A percentile compares a stretch with the other conserved stretches of the same genome.
Evolutionary conservation across 768 basidiomycete genomes (phyloP).

Genomic region (Naganishia vishniacii): DNA sequence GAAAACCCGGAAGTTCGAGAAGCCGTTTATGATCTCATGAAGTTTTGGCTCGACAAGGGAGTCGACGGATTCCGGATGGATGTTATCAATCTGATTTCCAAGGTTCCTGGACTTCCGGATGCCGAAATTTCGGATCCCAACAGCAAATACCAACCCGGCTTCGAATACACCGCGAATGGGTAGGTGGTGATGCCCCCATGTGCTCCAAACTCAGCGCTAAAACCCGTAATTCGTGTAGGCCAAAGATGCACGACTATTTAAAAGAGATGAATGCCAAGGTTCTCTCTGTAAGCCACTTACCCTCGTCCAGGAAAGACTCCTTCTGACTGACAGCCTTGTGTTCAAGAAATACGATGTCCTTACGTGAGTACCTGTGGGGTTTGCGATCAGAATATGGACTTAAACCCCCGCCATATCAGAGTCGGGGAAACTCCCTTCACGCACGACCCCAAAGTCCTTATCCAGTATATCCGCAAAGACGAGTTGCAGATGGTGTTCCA

Average conservation of each 20-base stretch:
- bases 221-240: slow-evolving; percentile 48
- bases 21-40: slow-evolving; percentile 58
- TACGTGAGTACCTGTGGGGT: slow-evolving; percentile 26
- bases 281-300: slow-evolving; percentile 54
- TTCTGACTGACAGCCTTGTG: no score
- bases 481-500: slow-evolving; percentile 47
- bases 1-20: slow-evolving; percentile 58
- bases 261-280: slow-evolving; percentile 63
- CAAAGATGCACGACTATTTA: slow-evolving; percentile 63
- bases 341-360: slow-evolving; percentile 36
- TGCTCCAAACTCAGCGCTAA: not conserved
- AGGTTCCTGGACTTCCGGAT: slow-evolving; percentile 61
- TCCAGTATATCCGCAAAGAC: slow-evolving; percentile 58
- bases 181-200: not conserved
- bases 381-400: slow-evolving; percentile 36
- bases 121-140: slow-evolving; percentile 57
- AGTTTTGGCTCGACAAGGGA: slow-evolving; percentile 68
- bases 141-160: slow-evolving; percentile 57
- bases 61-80: slow-evolving; percentile 73
- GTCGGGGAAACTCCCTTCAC: slow-evolving; percentile 46
- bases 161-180: slow-evolving; percentile 59
- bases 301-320: no score
- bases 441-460: slow-evolving; percentile 52
- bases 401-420: no score
- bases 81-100: slow-evolving; percentile 65